phyloP scores from a whole-genome alignment of 768 basidiomycete genomes.

The Phallus indusiatus region DNA sequence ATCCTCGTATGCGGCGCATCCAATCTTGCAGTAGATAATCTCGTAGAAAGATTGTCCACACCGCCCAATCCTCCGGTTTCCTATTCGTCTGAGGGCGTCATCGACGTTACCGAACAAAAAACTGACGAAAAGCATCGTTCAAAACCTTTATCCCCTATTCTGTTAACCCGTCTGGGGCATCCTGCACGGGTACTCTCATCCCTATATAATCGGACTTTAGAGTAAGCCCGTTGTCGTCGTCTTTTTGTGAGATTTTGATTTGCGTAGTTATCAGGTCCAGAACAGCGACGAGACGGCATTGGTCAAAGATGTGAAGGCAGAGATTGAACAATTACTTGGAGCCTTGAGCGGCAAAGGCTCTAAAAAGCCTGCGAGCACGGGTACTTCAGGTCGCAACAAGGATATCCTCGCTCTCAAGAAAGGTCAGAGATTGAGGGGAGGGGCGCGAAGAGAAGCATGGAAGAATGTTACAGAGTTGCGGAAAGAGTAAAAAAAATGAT shows the following conservation, averaged over 20 bases:
- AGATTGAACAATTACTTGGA: conserved; percentile 62
- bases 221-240: conserved; percentile 13
- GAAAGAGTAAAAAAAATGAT: conserved; percentile 72
- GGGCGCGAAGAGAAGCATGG: conserved; percentile 77
- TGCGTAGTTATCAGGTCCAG: neutral
- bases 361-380: conserved; percentile 47
- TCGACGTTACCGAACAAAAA: neutral
- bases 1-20: conserved; percentile 89
- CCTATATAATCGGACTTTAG: conserved; percentile 21
- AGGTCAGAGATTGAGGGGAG: conserved; percentile 42
- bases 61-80: neutral
- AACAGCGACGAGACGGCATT: conserved; percentile 50
- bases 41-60: conserved; percentile 64
- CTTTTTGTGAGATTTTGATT: neutral
- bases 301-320: conserved; percentile 81
- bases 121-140: neutral
- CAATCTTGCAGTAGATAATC: conserved; percentile 93
- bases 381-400: conserved; percentile 32
- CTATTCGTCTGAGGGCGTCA: neutral
- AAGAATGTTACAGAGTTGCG: conserved; percentile 76
- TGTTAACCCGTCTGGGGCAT: conserved; percentile 84
- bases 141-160: conserved; percentile 16
- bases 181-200: conserved; percentile 81
- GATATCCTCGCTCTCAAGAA: conserved; percentile 38
- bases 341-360: conserved; percentile 54